Percentiles rank a stretch among this genome's conserved stretches.
These are phyloP conservation scores for Cenchrus fungigraminus DNA, from an alignment of 176 grass and related monocot genomes.

Conservation along the genomic window DNA sequence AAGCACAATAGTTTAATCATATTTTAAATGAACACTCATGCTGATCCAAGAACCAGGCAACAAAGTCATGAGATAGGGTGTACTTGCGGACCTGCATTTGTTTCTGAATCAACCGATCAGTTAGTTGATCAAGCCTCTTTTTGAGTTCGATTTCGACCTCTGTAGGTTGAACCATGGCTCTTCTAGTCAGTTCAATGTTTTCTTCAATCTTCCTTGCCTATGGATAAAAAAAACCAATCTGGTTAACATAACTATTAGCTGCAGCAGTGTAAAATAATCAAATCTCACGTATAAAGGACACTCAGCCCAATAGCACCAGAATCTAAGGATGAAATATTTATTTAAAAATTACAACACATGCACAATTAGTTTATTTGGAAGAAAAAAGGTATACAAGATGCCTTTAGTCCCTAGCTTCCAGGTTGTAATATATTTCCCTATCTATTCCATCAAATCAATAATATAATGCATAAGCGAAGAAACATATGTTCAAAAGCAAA, in stretches of 20 bases:
- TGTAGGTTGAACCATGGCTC: constrained; percentile 74
- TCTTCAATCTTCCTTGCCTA: constrained; percentile 91
- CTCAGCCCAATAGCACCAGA: not conserved
- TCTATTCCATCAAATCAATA: not conserved
- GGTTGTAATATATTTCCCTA: not conserved
- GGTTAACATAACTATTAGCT: constrained; percentile 19
- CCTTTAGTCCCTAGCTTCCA: not conserved
- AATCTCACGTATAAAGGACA: no score
- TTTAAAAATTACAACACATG: not conserved
- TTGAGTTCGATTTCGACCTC: constrained; percentile 89
- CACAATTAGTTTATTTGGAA: not conserved
- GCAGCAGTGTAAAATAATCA: not conserved
- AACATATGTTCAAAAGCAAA: constrained; percentile 5
- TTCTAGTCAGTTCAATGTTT: constrained; percentile 78
- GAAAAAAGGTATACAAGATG: constrained; percentile 13
- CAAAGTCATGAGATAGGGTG: not conserved
- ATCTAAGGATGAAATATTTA: constrained; percentile 16
- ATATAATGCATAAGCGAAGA: not conserved
- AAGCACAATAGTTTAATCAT: not conserved
- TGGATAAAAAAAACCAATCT: not conserved
- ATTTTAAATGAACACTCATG: not conserved
- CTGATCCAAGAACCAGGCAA: not conserved
- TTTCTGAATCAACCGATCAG: constrained; percentile 97
- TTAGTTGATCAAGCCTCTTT: constrained; percentile 95
- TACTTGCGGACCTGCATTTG: constrained; percentile 74